Conservation (phyloP, 2,329 filamentous ascomycete species). For the Apiospora kogelbergensis region DNA sequence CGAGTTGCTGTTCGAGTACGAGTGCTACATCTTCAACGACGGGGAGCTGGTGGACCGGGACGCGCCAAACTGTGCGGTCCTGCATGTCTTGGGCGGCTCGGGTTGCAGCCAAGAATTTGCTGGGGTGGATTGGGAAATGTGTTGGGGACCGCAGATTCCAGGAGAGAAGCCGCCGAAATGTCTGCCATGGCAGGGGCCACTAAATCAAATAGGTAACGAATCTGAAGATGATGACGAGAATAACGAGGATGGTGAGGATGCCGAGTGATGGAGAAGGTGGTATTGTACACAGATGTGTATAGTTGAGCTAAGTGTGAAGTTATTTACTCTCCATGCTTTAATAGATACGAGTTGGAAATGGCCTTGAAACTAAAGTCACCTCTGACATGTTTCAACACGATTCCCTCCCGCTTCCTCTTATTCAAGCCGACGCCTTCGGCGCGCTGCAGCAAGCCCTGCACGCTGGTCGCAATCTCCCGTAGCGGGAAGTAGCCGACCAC, state of each 20-base stretch:
- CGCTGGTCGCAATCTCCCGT: slow-evolving; percentile 6
- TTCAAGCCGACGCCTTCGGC: slow-evolving; percentile 13
- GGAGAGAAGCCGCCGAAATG: not conserved
- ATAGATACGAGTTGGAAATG: slow-evolving; percentile 16
- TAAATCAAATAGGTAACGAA: not conserved
- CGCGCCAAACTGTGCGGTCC: slow-evolving; percentile 19
- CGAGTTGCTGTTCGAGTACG: slow-evolving; percentile 20
- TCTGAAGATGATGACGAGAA: not conserved
- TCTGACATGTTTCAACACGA: slow-evolving; percentile 14
- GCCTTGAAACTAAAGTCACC: slow-evolving; percentile 16
- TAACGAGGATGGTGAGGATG: not conserved
- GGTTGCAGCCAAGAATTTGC: not conserved
- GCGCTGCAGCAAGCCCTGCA: slow-evolving; percentile 5
- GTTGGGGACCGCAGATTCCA: not conserved
- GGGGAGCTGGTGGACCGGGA: slow-evolving; percentile 19
- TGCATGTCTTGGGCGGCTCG: slow-evolving; percentile 21
- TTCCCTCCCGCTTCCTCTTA: slow-evolving; percentile 14
- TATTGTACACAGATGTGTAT: not conserved
- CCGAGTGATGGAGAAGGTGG: not conserved
- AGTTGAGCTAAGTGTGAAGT: not conserved
- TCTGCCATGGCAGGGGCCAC: slow-evolving; percentile 4
- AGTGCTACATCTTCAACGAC: slow-evolving; percentile 22
- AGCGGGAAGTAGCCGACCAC: slow-evolving; percentile 11
- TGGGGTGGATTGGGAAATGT: not conserved
- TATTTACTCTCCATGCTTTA: slow-evolving; percentile 13